Percentiles rank a stretch among this genome's conserved stretches.
Evolutionary conservation across 306 rosid species (phyloP).

Genomic region (Quercus robur): DNA sequence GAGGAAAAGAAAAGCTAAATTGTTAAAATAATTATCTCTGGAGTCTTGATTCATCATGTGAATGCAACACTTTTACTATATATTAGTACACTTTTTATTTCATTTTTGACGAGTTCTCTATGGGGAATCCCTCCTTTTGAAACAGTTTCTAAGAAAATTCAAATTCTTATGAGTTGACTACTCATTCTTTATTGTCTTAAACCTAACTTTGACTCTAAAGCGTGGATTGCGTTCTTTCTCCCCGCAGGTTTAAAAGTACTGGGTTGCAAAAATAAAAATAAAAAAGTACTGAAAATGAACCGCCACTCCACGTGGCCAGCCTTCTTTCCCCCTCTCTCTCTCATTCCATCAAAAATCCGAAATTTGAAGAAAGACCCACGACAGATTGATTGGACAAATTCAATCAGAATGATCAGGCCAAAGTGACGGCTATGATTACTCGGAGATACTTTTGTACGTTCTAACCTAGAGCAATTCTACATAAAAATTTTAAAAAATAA

Average conservation of each 20-base stretch:
- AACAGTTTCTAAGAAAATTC: conserved; percentile 8
- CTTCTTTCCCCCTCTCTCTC: background rate
- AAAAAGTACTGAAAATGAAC: background rate
- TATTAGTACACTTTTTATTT: too few species aligned
- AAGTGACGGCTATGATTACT: conserved; percentile 13
- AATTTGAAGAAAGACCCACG: too few species aligned
- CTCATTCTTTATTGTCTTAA: background rate
- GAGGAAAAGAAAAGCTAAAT: too few species aligned
- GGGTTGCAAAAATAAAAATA: too few species aligned
- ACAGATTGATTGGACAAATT: background rate
- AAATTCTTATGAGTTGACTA: conserved; percentile 43
- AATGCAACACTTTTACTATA: too few species aligned
- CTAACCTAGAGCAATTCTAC: too few species aligned
- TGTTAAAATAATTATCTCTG: too few species aligned
- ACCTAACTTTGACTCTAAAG: conserved; percentile 41
- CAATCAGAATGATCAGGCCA: background rate
- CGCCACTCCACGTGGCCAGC: background rate
- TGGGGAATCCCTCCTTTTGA: background rate
- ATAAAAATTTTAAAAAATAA: too few species aligned
- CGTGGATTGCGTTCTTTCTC: background rate
- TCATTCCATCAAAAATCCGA: too few species aligned
- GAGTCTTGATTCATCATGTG: too few species aligned
- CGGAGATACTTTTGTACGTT: too few species aligned
- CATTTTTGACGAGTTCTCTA: too few species aligned
- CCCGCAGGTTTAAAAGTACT: background rate